These are phyloP conservation scores for Cryphonectria radicalis DNA, from an alignment of 2,329 filamentous ascomycete species.

Conservation along the genomic window DNA sequence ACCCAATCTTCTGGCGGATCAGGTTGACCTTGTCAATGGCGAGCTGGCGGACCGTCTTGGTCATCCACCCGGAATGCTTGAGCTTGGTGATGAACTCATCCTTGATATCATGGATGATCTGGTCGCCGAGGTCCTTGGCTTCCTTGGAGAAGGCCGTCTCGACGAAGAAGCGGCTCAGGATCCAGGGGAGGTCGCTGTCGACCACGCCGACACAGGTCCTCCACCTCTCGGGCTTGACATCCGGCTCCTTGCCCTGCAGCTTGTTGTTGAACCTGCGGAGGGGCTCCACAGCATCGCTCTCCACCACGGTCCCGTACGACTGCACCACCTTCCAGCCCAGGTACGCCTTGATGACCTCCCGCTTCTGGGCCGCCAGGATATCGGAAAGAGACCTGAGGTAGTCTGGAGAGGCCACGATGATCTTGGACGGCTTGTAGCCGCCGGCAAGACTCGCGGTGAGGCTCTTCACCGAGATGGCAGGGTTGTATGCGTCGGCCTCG, in stretches of 20 bases:
- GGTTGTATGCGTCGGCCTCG: slow-evolving; percentile 27
- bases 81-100: slow-evolving; percentile 65
- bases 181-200: slow-evolving; percentile 65
- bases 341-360: slow-evolving; percentile 61
- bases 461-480: slow-evolving; percentile 29
- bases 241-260: slow-evolving; percentile 64
- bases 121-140: slow-evolving; percentile 68
- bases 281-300: slow-evolving; percentile 63
- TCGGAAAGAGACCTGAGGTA: slow-evolving; percentile 63
- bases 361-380: slow-evolving; percentile 55
- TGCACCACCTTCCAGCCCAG: slow-evolving; percentile 70
- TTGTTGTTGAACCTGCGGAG: slow-evolving; percentile 64
- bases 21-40: slow-evolving; percentile 69
- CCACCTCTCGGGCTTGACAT: slow-evolving; percentile 68
- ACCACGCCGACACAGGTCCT: slow-evolving; percentile 64
- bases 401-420: slow-evolving; percentile 43
- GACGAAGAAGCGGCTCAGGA: slow-evolving; percentile 72
- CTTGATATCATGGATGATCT: slow-evolving; percentile 74
- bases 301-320: slow-evolving; percentile 62
- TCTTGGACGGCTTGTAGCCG: slow-evolving; percentile 26
- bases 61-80: slow-evolving; percentile 66
- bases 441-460: slow-evolving; percentile 26
- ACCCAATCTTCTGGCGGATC: slow-evolving; percentile 71
- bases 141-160: slow-evolving; percentile 69
- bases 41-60: slow-evolving; percentile 59